Base-by-base conservation (phyloP, 805 yeast genomes). In the Saturnispora ahearnii region DNA sequence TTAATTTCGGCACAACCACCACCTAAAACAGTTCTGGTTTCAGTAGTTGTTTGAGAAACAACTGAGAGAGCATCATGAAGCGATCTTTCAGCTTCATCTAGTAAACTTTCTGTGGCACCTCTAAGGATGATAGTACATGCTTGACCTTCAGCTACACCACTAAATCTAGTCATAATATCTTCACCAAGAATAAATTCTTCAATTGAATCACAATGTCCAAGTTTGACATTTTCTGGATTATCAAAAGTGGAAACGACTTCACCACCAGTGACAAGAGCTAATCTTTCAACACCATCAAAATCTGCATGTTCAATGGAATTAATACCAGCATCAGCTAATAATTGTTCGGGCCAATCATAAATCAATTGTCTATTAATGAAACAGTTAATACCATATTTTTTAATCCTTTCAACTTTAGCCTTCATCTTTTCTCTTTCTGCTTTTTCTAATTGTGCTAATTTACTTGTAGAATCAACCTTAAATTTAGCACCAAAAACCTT, bases 71-170 rank as follows among this genome's bases (percentile, higher is more conserved):
- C 98, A 69, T 93, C 99, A 62, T 93, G 99, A 52, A 93, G 72
- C 0, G 97, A 91, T 69, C 99, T 80, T 67, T 93, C 99, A 26
- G 95, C 96, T 72, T 93, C 99, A 49, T 96, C 96, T 62, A 93
- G 83, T 37, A 93, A 95, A 73, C 93, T 99, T 62, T 91, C 97
- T 24, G 98, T 96, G 55, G 99, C 98, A 57, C 99, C 99, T 66
- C 99, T 79, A 57, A 93, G 72, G 26, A 93, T 96, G 60, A 93
- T 81, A 2, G 97, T 89, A 73, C 99, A 93, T 5, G 98, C 98
- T 68, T 87, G 87, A 53, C 96, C 96, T 13, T 90, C 90, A 48
- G 87, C 84, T 54, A 91, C 95, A 30, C 99, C 99, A n/a, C 93
- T 81, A 62, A 93, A 93, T 67, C 85, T 87, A 54, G 90, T 79